Conservation (phyloP, 2,329 filamentous ascomycete species). For the Fusarium xylarioides region DNA sequence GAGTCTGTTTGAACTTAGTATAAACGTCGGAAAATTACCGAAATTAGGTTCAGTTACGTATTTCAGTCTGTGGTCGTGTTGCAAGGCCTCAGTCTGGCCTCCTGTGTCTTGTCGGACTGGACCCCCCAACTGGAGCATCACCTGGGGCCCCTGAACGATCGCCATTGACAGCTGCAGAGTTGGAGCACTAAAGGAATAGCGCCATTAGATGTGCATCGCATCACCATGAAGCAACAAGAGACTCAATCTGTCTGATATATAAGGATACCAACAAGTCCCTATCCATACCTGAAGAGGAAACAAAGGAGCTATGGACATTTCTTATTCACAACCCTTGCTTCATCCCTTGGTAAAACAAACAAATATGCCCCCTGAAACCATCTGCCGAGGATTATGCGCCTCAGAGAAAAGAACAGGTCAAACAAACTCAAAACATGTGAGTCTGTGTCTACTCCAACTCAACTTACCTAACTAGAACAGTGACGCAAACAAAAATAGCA, state of each 20-base stretch:
- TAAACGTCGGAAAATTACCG: not conserved
- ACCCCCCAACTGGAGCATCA: not conserved
- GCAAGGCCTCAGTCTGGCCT: not conserved
- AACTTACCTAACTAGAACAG: constrained; percentile 11
- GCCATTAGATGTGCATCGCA: constrained; percentile 1
- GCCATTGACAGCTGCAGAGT: constrained; percentile 32
- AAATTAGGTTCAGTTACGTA: not conserved
- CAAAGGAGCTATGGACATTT: not conserved
- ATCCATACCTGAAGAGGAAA: not conserved
- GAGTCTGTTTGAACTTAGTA: not conserved
- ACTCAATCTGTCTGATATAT: not conserved
- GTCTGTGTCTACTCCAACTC: constrained; percentile 4
- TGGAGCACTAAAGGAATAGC: constrained; percentile 30
- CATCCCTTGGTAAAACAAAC: constrained; percentile 5
- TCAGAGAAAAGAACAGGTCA: constrained; percentile 9
- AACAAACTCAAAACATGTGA: constrained; percentile 35
- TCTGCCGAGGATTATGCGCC: constrained; percentile 43
- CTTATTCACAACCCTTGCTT: constrained; percentile 1
- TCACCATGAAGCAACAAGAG: not conserved
- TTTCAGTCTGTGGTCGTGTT: not conserved
- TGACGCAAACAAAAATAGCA: constrained; percentile 40
- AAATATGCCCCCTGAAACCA: constrained; percentile 25
- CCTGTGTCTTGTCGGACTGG: not conserved
- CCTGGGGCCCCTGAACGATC: constrained; percentile 32
- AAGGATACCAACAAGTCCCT: not conserved